phyloP scores from a whole-genome alignment of 345 rosid species.

The Diplotaxis tenuifolia region DNA sequence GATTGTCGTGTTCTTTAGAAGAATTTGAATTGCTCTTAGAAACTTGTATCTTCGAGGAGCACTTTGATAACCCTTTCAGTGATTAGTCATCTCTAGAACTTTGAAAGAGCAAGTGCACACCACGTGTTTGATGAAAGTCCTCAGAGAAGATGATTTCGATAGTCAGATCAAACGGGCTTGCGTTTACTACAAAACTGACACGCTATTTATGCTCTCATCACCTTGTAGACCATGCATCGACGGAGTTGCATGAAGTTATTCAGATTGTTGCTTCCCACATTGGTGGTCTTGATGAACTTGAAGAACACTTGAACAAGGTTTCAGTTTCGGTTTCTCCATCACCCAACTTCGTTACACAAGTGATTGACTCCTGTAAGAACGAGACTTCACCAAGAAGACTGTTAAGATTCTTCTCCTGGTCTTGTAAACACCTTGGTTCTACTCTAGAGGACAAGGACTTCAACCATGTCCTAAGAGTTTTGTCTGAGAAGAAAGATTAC shows the following conservation, averaged over 20 bases:
- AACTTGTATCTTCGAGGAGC: background rate
- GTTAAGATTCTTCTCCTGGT: constrained; percentile 80
- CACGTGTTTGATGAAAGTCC: constrained; percentile 53
- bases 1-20: background rate
- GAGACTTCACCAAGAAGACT: constrained; percentile 68
- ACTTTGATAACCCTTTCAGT: background rate
- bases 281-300: constrained; percentile 86
- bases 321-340: constrained; percentile 38
- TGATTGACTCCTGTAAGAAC: constrained; percentile 50
- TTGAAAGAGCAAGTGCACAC: constrained; percentile 10
- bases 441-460: constrained; percentile 53
- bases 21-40: background rate
- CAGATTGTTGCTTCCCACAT: constrained; percentile 49
- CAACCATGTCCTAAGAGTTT: constrained; percentile 60
- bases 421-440: constrained; percentile 42
- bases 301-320: constrained; percentile 46
- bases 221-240: constrained; percentile 26
- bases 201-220: constrained; percentile 17
- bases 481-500: constrained; percentile 73
- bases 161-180: constrained; percentile 27
- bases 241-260: constrained; percentile 47
- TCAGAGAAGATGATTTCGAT: constrained; percentile 37
- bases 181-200: constrained; percentile 12
- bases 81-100: background rate
- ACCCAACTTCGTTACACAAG: constrained; percentile 45